phyloP scores from a whole-genome alignment of 129 eudicot species.

The Chrysanthemum makinoi region DNA sequence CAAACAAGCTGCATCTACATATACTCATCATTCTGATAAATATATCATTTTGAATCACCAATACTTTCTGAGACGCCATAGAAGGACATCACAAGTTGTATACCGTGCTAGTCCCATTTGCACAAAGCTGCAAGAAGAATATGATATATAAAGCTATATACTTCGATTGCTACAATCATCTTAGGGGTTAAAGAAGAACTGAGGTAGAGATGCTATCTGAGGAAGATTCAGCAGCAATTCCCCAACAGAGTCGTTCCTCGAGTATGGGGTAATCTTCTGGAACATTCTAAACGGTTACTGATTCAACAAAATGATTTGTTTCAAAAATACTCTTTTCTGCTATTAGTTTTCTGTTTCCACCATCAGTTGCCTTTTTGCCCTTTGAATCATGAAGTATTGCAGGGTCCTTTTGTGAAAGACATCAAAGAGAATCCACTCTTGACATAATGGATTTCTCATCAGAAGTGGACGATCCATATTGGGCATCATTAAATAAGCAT shows the following conservation, averaged over 20 bases:
- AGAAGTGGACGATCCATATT: no score
- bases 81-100: conserved; percentile 2
- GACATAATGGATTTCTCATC: no score
- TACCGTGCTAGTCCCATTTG: background rate
- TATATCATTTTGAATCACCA: conserved; percentile 1
- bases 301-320: conserved; percentile 5
- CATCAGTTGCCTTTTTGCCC: conserved; percentile 17
- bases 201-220: conserved; percentile 74
- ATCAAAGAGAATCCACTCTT: background rate
- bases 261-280: conserved; percentile 21
- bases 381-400: conserved; percentile 28
- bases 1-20: conserved; percentile 26
- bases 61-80: conserved; percentile 19
- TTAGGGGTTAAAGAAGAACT: conserved; percentile 43
- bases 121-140: conserved; percentile 11
- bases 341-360: conserved; percentile 15
- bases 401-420: conserved; percentile 74
- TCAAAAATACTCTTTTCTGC: conserved; percentile 28
- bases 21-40: background rate
- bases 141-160: conserved; percentile 29
- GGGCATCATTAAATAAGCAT: no score
- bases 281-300: conserved; percentile 23
- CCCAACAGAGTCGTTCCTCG: conserved; percentile 69
- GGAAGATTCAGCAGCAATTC: conserved; percentile 84
- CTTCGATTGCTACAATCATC: conserved; percentile 53